Evolutionary conservation across 257 asterid species (phyloP).

Genomic region (Gentiana straminea): DNA sequence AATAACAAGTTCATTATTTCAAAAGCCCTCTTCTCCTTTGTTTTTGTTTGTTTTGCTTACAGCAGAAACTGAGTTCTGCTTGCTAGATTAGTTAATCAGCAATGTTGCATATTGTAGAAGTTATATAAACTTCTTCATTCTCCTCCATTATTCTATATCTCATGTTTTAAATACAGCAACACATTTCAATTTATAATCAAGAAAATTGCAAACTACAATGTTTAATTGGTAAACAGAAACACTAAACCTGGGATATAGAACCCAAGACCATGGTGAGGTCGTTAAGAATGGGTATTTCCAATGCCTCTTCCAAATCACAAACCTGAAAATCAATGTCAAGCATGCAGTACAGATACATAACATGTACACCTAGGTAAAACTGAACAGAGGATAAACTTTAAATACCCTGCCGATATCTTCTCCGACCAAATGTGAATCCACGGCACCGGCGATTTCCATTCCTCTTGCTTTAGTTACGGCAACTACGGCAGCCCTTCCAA

Average conservation of each 20-base stretch:
- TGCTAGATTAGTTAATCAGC: no score
- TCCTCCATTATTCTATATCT: no score
- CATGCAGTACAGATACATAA: neutral
- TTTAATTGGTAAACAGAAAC: neutral
- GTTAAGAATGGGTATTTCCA: slow-evolving; percentile 72
- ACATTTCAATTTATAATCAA: no score
- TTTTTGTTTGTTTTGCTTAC: no score
- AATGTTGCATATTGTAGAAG: no score
- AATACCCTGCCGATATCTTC: slow-evolving; percentile 74
- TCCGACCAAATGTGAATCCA: slow-evolving; percentile 63
- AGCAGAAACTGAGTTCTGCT: no score
- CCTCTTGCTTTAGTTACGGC: slow-evolving; percentile 88
- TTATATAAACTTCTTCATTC: no score
- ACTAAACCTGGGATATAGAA: slow-evolving; percentile 71
- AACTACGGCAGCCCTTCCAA: slow-evolving; percentile 78
- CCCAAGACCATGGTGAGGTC: slow-evolving; percentile 86
- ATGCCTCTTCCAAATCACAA: slow-evolving; percentile 79
- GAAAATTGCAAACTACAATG: neutral
- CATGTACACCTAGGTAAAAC: neutral
- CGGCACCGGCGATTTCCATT: slow-evolving; percentile 85
- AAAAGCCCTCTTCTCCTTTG: no score
- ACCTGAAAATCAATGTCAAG: slow-evolving; percentile 24
- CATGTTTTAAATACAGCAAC: no score
- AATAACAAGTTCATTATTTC: no score
- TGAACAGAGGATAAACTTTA: neutral